A percentile compares a stretch with the other conserved stretches of the same genome.
Evolutionary conservation across 805 yeast species (phyloP).

Genomic region (Kuraishia borneana): DNA sequence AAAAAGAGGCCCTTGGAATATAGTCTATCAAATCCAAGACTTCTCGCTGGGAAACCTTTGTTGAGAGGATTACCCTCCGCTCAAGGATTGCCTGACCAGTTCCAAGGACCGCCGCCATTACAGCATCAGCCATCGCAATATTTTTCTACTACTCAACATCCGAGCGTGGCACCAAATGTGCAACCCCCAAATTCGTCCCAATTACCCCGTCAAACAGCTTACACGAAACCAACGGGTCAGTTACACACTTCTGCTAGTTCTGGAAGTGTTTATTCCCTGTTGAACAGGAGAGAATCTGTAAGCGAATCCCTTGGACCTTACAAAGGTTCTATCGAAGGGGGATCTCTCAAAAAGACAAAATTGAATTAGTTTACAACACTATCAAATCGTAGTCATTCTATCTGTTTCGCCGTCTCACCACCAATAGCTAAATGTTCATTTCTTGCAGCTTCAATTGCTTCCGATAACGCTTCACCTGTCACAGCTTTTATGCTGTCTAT

Average conservation of each 20-base stretch:
- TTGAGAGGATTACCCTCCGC: too few relatives aligned
- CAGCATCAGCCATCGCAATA: constrained; percentile 2
- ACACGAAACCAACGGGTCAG: too few relatives aligned
- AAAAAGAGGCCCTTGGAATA: too few relatives aligned
- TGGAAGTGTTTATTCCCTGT: background rate
- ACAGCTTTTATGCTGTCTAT: constrained; percentile 66
- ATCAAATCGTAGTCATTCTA: background rate
- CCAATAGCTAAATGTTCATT: constrained; percentile 5
- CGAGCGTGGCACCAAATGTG: background rate
- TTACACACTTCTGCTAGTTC: background rate
- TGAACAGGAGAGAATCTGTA: background rate
- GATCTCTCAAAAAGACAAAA: background rate
- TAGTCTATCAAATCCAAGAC: too few relatives aligned
- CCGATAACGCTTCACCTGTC: constrained; percentile 39
- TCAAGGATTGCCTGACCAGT: too few relatives aligned
- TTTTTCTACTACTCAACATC: background rate
- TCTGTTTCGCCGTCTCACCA: background rate
- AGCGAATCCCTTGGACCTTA: background rate
- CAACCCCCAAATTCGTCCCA: background rate
- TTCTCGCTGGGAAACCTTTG: too few relatives aligned
- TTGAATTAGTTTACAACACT: background rate
- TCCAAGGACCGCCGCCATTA: background rate
- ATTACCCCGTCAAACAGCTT: background rate
- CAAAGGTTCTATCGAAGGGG: background rate
- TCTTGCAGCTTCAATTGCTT: constrained; percentile 26